phyloP scores from a whole-genome alignment of 1,284 basidiomycete species.

The Pyrrhoderma noxium region DNA sequence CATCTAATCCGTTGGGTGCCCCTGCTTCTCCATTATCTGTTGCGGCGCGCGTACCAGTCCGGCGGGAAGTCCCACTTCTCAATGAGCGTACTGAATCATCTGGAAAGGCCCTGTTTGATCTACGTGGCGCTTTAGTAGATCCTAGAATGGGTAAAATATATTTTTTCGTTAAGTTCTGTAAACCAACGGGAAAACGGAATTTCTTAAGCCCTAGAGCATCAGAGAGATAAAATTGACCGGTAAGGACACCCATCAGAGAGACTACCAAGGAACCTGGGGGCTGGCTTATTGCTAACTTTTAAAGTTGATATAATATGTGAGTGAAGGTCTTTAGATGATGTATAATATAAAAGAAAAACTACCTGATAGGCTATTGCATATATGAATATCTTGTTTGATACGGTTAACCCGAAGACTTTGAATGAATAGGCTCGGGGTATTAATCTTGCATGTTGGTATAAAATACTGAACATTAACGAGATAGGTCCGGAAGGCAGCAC shows the following conservation, averaged over 20 bases:
- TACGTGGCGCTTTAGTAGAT: conserved; percentile 44
- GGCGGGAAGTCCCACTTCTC: no score
- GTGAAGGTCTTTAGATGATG: background rate
- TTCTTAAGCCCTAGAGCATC: conserved; percentile 68
- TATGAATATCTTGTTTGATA: conserved; percentile 68
- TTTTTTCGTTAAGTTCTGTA: conserved; percentile 44
- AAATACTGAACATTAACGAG: conserved; percentile 61
- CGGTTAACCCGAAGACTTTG: conserved; percentile 63
- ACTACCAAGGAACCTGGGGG: conserved; percentile 58
- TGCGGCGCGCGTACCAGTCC: no score
- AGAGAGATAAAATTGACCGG: conserved; percentile 74
- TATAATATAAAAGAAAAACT: conserved; percentile 18
- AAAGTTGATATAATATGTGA: background rate
- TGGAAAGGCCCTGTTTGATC: conserved; percentile 53
- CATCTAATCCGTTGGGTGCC: conserved; percentile 27
- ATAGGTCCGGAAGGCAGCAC: conserved; percentile 71
- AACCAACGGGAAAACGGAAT: conserved; percentile 59
- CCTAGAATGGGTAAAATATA: conserved; percentile 61
- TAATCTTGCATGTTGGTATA: conserved; percentile 76
- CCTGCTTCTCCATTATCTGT: no score
- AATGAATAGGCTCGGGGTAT: conserved; percentile 74
- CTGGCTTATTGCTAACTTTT: conserved; percentile 60
- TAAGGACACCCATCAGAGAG: conserved; percentile 54
- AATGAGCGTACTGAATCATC: conserved; percentile 29
- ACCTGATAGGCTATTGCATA: conserved; percentile 68